Base-by-base conservation (phyloP, 805 yeast genomes). In the Spathaspora passalidarum region DNA sequence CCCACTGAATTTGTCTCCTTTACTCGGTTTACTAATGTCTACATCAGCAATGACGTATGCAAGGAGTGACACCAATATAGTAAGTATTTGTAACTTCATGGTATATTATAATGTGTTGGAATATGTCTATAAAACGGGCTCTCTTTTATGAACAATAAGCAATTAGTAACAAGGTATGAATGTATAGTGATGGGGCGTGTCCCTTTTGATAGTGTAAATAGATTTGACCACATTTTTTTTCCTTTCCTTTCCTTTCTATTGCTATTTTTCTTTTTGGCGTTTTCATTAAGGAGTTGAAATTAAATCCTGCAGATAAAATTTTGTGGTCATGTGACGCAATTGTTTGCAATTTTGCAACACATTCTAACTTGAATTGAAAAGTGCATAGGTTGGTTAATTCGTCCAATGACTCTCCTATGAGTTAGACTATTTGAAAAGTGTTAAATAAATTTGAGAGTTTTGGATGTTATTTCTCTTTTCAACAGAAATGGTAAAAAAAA, bases 11-110 rank as follows among this genome's bases (percentile, higher is more conserved):
- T 69, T 39, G 20, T 57, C 57, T 22, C 78, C 81, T 7, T 59
- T 45, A 2, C 49, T 50, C 2, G 86, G 84, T 1, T 66, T 38
- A 5, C 68, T 52, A 40, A 82, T 53, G 3, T 63, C 58, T 35
- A 82, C 75, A 56, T 80, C 85, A 2, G 79, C 84, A 13, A 20
- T 25, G 5, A 46, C 42, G 9, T 29, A 2, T 9, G 32, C 7
- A 14, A 23, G 5, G 13, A 39, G 42, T 16, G 42, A 23, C 11
- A 39, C 22, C 6, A 39, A 21, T 39, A 39, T 25, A 6, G 16
- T 9, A 6, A 25, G 14, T 39, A 39, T 7, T n/a, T 39, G 21
- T 6, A 39, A 25, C 5, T 25, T 39, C 42, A 39, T 39, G 8
- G 17, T 29, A 26, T 29, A 29, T 29, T 8, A 4, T 25, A 25